Conservation (phyloP, 306 rosid species). For the Dalbergia cultrata region DNA sequence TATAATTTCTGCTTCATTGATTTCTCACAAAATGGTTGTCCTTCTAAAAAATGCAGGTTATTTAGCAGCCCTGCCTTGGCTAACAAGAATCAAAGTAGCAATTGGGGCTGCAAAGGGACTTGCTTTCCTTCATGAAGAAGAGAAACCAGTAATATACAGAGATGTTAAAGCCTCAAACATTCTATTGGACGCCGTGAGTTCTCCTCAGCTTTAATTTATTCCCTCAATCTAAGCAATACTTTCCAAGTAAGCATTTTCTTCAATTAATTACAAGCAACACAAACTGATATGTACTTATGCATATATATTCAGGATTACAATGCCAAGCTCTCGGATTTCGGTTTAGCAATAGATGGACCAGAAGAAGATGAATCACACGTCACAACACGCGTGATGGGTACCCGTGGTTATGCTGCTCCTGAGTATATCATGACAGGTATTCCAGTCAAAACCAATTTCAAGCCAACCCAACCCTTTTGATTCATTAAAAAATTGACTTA, state of each 20-base stretch:
- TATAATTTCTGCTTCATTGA: not conserved
- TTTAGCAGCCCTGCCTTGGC: conserved; percentile 85
- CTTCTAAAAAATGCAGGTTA: conserved; percentile 66
- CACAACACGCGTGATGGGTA: conserved; percentile 83
- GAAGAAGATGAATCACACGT: conserved; percentile 74
- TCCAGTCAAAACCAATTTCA: conserved; percentile 6
- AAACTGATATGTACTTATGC: conserved; percentile 14
- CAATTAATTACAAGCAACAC: not conserved
- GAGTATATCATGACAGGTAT: conserved; percentile 88
- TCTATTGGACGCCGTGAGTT: conserved; percentile 70
- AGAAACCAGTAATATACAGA: conserved; percentile 81
- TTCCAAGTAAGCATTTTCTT: not conserved
- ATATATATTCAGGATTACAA: conserved; percentile 64
- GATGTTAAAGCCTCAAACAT: conserved; percentile 93
- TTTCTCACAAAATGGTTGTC: conserved; percentile 27
- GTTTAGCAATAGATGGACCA: conserved; percentile 87
- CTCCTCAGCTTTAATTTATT: conserved; percentile 1
- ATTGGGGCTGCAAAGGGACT: conserved; percentile 92
- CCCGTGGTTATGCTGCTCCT: conserved; percentile 94
- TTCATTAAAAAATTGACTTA: not conserved
- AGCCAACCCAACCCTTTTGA: not conserved
- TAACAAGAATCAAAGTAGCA: conserved; percentile 87
- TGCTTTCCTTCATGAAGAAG: conserved; percentile 86
- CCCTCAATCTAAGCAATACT: not conserved
- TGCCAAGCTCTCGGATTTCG: conserved; percentile 92